Conservation (phyloP, 1,139 yeast genomes). For the Lodderomyces jiufengensis region DNA sequence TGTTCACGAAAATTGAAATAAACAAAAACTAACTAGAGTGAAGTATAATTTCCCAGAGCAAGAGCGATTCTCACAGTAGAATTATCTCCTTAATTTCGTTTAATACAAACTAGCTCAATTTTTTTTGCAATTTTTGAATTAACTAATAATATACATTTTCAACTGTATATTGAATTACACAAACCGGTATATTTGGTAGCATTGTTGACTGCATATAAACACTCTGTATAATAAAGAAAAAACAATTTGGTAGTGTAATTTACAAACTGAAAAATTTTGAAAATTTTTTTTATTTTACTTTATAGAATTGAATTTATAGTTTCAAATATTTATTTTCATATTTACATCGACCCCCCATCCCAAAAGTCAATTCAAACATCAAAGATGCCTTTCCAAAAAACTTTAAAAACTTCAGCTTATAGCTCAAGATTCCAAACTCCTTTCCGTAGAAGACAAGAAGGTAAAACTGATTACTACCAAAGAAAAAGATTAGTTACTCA, state of each 20-base stretch:
- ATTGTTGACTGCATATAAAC: too few relatives aligned
- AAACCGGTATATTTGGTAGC: too few relatives aligned
- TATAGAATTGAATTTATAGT: not conserved
- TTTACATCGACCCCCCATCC: not conserved
- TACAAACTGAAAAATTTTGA: constrained; percentile 1
- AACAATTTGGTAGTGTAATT: not conserved
- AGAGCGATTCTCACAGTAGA: too few relatives aligned
- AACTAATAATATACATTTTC: too few relatives aligned
- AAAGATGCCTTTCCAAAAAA: constrained; percentile 76
- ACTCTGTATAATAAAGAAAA: not conserved
- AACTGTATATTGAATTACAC: too few relatives aligned
- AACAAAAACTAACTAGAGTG: too few relatives aligned
- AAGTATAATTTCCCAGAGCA: too few relatives aligned
- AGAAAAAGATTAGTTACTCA: constrained; percentile 99
- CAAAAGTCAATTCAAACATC: not conserved
- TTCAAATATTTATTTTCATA: not conserved
- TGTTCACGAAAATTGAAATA: too few relatives aligned
- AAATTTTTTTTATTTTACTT: not conserved
- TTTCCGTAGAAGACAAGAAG: constrained; percentile 99
- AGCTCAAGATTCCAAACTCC: constrained; percentile 99
- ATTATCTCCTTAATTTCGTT: too few relatives aligned
- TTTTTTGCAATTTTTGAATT: too few relatives aligned
- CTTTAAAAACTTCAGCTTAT: constrained; percentile 84
- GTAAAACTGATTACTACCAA: constrained; percentile 99
- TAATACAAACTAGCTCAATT: too few relatives aligned